Evolutionary conservation across 2,329 filamentous ascomycete genomes (phyloP).

Genomic region (Cladosporium sp.): DNA sequence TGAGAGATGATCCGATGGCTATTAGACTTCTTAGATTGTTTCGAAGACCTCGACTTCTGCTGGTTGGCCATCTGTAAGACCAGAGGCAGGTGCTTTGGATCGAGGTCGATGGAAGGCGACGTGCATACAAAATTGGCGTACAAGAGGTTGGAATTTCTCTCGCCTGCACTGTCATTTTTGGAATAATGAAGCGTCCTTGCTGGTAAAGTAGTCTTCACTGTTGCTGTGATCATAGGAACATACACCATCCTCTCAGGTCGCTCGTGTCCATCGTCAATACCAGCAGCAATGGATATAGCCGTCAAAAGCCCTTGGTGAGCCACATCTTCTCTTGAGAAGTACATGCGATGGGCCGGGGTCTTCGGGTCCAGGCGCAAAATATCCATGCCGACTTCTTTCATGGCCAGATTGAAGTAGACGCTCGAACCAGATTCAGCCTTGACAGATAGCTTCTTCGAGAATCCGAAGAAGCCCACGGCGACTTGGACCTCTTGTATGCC

Average conservation of each 20-base stretch:
- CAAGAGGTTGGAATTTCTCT: slow-evolving; percentile 91
- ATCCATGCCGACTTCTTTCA: slow-evolving; percentile 95
- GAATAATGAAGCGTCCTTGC: slow-evolving; percentile 87
- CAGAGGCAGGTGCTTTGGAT: slow-evolving; percentile 85
- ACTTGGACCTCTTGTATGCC: slow-evolving; percentile 97
- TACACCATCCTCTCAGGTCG: slow-evolving; percentile 85
- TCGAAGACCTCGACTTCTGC: neutral
- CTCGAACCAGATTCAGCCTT: slow-evolving; percentile 65
- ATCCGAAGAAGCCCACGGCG: slow-evolving; percentile 81
- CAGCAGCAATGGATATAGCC: slow-evolving; percentile 86
- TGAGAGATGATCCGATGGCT: slow-evolving; percentile 73
- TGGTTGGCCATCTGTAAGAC: slow-evolving; percentile 68
- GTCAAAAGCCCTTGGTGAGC: slow-evolving; percentile 92
- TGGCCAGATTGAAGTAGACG: slow-evolving; percentile 78
- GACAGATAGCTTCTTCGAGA: slow-evolving; percentile 73
- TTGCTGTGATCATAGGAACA: slow-evolving; percentile 95
- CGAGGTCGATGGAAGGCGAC: slow-evolving; percentile 88
- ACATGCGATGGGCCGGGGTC: slow-evolving; percentile 95
- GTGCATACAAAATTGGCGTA: slow-evolving; percentile 96
- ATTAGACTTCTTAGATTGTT: slow-evolving; percentile 20
- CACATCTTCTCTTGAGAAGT: slow-evolving; percentile 87
- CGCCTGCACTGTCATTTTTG: slow-evolving; percentile 62
- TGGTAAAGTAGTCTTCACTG: slow-evolving; percentile 85
- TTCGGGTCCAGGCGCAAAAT: slow-evolving; percentile 86
- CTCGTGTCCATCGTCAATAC: slow-evolving; percentile 82